Conservation (phyloP, 1,284 basidiomycete genomes). For the Trichosporon asahii region DNA sequence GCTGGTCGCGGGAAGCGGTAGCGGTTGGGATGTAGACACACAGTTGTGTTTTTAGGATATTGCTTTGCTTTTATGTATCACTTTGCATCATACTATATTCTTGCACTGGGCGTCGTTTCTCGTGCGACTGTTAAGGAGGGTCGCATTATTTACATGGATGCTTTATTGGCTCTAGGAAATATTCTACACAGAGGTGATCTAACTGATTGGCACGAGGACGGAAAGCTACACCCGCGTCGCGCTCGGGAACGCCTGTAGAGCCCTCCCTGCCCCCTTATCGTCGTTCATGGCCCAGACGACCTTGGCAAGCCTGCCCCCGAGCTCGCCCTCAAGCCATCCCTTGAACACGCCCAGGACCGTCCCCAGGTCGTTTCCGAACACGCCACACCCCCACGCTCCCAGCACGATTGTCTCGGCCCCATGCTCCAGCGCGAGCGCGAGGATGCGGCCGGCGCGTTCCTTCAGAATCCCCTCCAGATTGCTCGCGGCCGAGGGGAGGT, state of each 20-base stretch:
- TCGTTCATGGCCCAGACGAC: conserved; percentile 23
- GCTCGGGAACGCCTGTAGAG: not conserved
- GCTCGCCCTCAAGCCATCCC: conserved; percentile 12
- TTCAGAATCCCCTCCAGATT: not conserved
- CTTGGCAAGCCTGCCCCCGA: conserved; percentile 13
- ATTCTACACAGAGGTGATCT: not conserved
- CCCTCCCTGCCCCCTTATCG: not conserved
- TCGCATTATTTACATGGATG: not conserved
- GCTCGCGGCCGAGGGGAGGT: conserved; percentile 1
- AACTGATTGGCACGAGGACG: too few species aligned
- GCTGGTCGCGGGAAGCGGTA: not conserved
- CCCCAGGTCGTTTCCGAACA: conserved; percentile 21
- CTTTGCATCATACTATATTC: not conserved
- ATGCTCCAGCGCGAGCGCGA: conserved; percentile 15
- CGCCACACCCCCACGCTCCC: conserved; percentile 26
- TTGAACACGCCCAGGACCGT: conserved; percentile 13
- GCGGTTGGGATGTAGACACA: too few species aligned
- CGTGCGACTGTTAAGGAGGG: too few species aligned
- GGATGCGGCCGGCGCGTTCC: conserved; percentile 20
- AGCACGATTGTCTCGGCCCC: conserved; percentile 18
- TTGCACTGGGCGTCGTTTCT: too few species aligned
- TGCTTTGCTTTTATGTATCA: not conserved
- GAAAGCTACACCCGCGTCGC: not conserved
- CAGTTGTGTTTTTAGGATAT: too few species aligned
- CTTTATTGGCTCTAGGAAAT: not conserved